Conservation (phyloP, 2,329 filamentous ascomycete species). For the Hirsutella thompsonii region DNA sequence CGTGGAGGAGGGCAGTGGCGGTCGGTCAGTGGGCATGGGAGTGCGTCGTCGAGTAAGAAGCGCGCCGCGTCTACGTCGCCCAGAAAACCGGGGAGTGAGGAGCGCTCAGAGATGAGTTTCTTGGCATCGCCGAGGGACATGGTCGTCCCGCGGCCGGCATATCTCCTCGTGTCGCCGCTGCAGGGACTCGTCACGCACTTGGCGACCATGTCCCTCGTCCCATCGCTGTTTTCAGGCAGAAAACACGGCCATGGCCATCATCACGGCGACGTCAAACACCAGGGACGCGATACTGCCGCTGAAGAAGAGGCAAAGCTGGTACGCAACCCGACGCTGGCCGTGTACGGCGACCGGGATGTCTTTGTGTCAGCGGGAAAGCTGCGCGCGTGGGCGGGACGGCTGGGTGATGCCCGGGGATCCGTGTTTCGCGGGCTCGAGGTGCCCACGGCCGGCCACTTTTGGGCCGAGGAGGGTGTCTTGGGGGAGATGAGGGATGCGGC, state of each 20-base stretch:
- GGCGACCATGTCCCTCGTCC: slow-evolving; percentile 45
- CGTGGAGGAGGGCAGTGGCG: not conserved
- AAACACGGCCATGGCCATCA: not conserved
- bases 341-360: slow-evolving; percentile 64
- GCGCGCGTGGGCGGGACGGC: slow-evolving; percentile 47
- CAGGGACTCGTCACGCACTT: slow-evolving; percentile 46
- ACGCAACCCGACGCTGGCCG: slow-evolving; percentile 46
- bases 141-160: slow-evolving; percentile 29
- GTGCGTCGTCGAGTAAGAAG: slow-evolving; percentile 1
- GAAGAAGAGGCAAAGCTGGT: slow-evolving; percentile 42
- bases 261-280: not conserved
- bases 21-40: not conserved
- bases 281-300: slow-evolving; percentile 4
- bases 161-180: slow-evolving; percentile 57
- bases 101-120: too few species aligned
- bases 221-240: slow-evolving; percentile 17
- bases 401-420: slow-evolving; percentile 29
- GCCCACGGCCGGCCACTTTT: slow-evolving; percentile 47
- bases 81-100: too few species aligned
- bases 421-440: slow-evolving; percentile 36
- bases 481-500: slow-evolving; percentile 13
- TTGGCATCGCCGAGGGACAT: slow-evolving; percentile 16
- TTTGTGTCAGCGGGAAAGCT: slow-evolving; percentile 58
- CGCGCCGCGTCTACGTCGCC: too few species aligned
- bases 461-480: slow-evolving; percentile 40